Percentiles rank a stretch among this genome's conserved stretches.
phyloP scores from a whole-genome alignment of 148 eudicot species.

The Rhododendron ovatum region DNA sequence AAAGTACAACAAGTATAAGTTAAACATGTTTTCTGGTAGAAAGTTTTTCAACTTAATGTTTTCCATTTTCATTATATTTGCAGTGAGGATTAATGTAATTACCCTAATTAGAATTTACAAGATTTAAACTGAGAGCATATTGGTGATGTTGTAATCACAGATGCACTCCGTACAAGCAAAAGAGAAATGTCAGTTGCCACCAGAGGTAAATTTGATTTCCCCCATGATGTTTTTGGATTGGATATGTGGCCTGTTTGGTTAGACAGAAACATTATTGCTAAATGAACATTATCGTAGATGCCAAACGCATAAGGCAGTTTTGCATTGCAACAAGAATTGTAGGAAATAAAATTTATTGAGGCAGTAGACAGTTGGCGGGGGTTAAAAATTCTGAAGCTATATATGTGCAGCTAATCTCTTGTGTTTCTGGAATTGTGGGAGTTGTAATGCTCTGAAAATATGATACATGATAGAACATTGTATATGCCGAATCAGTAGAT shows the following conservation, averaged over 20 bases:
- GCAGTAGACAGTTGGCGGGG: background rate
- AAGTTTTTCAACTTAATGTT: background rate
- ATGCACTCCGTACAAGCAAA: conserved; percentile 60
- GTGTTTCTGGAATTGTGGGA: background rate
- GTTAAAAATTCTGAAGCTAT: background rate
- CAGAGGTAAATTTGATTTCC: conserved; percentile 37
- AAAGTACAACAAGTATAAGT: background rate
- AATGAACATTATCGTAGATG: background rate
- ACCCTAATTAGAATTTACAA: background rate
- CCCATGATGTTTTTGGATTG: background rate
- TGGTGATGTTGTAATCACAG: conserved; percentile 21
- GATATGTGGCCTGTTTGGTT: background rate
- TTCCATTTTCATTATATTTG: background rate
- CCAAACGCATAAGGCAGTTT: background rate
- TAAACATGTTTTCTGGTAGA: background rate
- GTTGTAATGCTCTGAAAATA: background rate
- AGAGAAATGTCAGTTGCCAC: conserved; percentile 72
- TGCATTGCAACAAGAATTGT: background rate
- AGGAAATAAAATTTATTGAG: background rate
- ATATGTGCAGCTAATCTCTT: background rate
- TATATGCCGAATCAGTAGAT: background rate
- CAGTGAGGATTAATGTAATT: background rate
- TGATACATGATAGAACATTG: background rate
- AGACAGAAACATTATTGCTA: background rate
- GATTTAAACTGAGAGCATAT: background rate